Evolutionary conservation across 2,329 filamentous ascomycete genomes (phyloP).

Genomic region (Magnaporthiopsis poae): DNA sequence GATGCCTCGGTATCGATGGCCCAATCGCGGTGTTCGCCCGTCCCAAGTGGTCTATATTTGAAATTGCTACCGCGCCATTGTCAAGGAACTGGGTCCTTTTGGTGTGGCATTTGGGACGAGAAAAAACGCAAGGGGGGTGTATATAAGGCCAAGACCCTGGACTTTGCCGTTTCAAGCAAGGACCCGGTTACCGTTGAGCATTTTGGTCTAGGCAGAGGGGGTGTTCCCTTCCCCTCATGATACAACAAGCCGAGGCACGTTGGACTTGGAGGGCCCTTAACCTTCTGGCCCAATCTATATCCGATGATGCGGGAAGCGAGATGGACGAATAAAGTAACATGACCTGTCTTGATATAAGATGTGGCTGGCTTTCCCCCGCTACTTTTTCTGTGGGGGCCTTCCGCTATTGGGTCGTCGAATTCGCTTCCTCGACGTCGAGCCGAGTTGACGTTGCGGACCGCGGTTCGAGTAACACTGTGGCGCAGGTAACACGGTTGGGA

Average conservation of each 20-base stretch:
- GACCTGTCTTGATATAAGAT: too few species aligned
- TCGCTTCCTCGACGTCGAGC: neutral
- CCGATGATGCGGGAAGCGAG: too few species aligned
- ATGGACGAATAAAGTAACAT: too few species aligned
- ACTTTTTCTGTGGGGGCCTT: neutral
- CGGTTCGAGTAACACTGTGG: neutral
- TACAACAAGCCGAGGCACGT: neutral
- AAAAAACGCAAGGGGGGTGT: neutral
- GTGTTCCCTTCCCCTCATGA: neutral
- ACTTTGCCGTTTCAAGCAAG: neutral
- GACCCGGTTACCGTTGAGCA: neutral
- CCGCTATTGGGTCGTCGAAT: neutral
- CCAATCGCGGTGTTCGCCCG: constrained; percentile 1
- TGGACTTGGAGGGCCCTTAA: neutral
- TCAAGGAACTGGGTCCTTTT: neutral
- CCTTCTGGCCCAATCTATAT: too few species aligned
- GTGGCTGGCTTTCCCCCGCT: neutral
- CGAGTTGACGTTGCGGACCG: too few species aligned
- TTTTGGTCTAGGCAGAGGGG: neutral
- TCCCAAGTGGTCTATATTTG: neutral
- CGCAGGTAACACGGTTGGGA: too few species aligned
- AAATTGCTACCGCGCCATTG: neutral
- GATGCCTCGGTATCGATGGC: constrained; percentile 4
- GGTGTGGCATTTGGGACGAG: neutral
- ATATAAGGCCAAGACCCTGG: neutral